These are phyloP conservation scores for Golubevia sp. DNA, from an alignment of 1,284 basidiomycete genomes.

Conservation along the genomic window DNA sequence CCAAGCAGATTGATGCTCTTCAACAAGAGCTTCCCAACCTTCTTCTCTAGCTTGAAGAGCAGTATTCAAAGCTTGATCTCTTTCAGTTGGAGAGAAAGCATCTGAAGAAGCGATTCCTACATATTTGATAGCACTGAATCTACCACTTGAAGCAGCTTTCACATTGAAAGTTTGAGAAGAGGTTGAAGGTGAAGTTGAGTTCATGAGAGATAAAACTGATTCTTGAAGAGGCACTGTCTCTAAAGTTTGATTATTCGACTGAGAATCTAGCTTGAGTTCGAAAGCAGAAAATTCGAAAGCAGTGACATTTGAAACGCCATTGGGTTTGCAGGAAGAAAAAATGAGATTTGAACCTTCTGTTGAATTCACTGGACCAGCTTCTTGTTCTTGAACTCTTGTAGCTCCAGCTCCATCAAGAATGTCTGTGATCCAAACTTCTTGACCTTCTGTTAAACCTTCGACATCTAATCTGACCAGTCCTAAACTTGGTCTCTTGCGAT, in stretches of 20 bases:
- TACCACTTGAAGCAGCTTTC: constrained; percentile 10
- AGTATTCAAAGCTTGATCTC: constrained; percentile 17
- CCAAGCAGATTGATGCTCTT: constrained; percentile 24
- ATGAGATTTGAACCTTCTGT: constrained; percentile 18
- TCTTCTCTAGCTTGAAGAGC: constrained; percentile 16
- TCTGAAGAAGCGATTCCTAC: constrained; percentile 52
- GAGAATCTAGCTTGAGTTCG: constrained; percentile 6
- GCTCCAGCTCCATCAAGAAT: constrained; percentile 46
- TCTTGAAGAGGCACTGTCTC: constrained; percentile 4
- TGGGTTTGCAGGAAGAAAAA: constrained; percentile 30
- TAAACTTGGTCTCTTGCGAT: constrained; percentile 27
- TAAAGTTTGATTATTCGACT: constrained; percentile 8
- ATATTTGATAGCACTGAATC: constrained; percentile 30
- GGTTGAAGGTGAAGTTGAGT: constrained; percentile 7
- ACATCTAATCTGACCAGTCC: constrained; percentile 31
- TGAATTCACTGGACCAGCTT: constrained; percentile 10
- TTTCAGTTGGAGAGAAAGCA: constrained; percentile 26
- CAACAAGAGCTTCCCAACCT: constrained; percentile 21
- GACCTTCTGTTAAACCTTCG: constrained; percentile 6
- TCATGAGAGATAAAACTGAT: constrained; percentile 6
- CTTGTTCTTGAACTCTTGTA: constrained; percentile 23
- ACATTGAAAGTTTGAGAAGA: constrained; percentile 22
- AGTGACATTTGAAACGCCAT: constrained; percentile 31
- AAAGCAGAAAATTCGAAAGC: constrained; percentile 13
- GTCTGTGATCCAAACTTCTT: constrained; percentile 31